Evolutionary conservation across 257 asterid genomes (phyloP).

Genomic region (Solanum infundibuliforme): DNA sequence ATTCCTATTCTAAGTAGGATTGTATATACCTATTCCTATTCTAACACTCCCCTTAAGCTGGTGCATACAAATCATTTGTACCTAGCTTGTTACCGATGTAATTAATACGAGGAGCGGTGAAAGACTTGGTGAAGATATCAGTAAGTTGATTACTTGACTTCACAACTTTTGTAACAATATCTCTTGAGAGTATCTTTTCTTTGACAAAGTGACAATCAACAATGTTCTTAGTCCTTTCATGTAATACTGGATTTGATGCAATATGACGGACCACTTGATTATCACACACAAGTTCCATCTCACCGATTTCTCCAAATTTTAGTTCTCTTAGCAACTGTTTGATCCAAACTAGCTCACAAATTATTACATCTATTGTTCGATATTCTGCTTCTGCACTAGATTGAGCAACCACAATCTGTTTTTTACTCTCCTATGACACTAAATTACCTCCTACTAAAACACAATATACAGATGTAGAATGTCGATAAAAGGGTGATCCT

Average conservation of each 20-base stretch:
- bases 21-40: no score
- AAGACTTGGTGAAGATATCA: background rate
- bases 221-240: background rate
- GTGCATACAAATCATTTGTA: background rate
- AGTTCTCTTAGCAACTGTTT: background rate
- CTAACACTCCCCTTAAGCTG: background rate
- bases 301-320: background rate
- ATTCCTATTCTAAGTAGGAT: background rate
- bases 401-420: background rate
- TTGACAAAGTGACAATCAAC: background rate
- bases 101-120: background rate
- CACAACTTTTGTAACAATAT: background rate
- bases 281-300: background rate
- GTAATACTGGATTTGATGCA: background rate
- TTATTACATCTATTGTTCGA: background rate
- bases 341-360: background rate
- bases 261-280: background rate
- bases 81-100: background rate
- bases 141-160: background rate
- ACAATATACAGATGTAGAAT: background rate
- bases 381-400: background rate
- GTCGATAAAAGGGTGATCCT: background rate
- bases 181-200: background rate
- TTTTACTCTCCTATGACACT: background rate
- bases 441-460: background rate